Conservation (phyloP, 352 stramenopile genomes). For the Phytophthora pisi region DNA sequence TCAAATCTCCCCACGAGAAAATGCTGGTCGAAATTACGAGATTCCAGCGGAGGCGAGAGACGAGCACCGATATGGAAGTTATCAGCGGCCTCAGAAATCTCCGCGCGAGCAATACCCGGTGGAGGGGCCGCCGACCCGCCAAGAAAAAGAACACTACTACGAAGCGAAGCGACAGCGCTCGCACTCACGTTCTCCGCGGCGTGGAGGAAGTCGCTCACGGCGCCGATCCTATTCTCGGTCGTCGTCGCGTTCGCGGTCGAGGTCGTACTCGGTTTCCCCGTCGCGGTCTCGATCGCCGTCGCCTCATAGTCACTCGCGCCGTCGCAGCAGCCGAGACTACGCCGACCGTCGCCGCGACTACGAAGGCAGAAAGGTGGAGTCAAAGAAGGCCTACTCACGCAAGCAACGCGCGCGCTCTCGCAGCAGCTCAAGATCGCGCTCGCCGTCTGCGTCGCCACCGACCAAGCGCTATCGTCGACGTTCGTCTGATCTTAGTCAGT, state of each 20-base stretch:
- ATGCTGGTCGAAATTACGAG: constrained; percentile 18
- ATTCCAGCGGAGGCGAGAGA: constrained; percentile 18
- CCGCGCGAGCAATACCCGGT: constrained; percentile 14
- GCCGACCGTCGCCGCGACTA: constrained; percentile 14
- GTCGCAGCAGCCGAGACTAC: constrained; percentile 33
- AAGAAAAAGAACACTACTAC: constrained; percentile 26
- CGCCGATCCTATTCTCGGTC: constrained; percentile 45
- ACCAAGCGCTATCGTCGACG: constrained; percentile 36
- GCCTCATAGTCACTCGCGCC: constrained; percentile 22
- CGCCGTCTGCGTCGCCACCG: constrained; percentile 31
- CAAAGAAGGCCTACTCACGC: constrained; percentile 26
- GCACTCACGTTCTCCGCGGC: constrained; percentile 40
- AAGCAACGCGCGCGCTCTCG: constrained; percentile 38
- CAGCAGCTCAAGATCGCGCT: constrained; percentile 46
- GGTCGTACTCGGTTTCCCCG: constrained; percentile 43
- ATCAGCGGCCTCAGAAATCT: constrained; percentile 19
- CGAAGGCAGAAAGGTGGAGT: constrained; percentile 21
- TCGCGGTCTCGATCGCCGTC: constrained; percentile 31
- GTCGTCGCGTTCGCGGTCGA: constrained; percentile 49
- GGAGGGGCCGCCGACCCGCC: constrained; percentile 5
- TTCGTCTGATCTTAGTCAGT: constrained; percentile 28
- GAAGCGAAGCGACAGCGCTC: constrained; percentile 34
- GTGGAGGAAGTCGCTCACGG: constrained; percentile 31
- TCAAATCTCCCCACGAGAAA: constrained; percentile 18
- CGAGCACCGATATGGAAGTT: constrained; percentile 31